Base-by-base conservation (phyloP, 768 basidiomycete genomes). In the Suillus brevipes region DNA sequence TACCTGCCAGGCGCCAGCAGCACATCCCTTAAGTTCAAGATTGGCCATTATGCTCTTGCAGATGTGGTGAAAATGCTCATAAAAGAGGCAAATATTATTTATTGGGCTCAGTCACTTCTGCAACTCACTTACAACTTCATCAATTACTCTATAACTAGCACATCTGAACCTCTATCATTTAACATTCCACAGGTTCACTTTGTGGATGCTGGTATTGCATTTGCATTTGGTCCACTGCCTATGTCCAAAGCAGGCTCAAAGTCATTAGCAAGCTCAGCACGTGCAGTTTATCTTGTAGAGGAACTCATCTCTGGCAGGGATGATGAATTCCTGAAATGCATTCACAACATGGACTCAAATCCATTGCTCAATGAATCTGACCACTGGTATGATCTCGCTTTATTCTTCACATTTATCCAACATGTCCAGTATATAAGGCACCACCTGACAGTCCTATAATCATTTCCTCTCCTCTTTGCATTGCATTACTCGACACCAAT, bases 281-380 rank as follows among this genome's bases (percentile, higher is more conserved):
- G 9, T 20, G 38, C 16, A 43, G 59, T 38, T 34, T 60, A 40
- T 43, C 23, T 60, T 18, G 25, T 60, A 50, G 61, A 55, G 20
- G 61, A 62, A 31, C 23, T 37, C 18, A 73, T 73, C 37, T 16
- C 36, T 13, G 37, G 55, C 7, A 62, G 61, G 2, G 6, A 14
- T 3, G 63, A 68, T 3, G 67, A 67, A 16, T 75, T 74, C 62
- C 23, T 61, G 20, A 75, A 75, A 61, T 75, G 70, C 55, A 45
- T 75, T 18, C 69, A 74, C 67, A 75, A 75, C 60, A 50, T 63
- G 25, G 65, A 68, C 9, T 65, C 70, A 2, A 37, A 52, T 1
- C 67, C 70, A 0, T 34, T 59, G 4, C 13, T 7, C 14, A 65
- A 66, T 31, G 16, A 25, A n/a, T 37, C 45, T 12, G 20, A 64